phyloP scores from a whole-genome alignment of 306 rosid species.

The Casuarina equisetifolia region DNA sequence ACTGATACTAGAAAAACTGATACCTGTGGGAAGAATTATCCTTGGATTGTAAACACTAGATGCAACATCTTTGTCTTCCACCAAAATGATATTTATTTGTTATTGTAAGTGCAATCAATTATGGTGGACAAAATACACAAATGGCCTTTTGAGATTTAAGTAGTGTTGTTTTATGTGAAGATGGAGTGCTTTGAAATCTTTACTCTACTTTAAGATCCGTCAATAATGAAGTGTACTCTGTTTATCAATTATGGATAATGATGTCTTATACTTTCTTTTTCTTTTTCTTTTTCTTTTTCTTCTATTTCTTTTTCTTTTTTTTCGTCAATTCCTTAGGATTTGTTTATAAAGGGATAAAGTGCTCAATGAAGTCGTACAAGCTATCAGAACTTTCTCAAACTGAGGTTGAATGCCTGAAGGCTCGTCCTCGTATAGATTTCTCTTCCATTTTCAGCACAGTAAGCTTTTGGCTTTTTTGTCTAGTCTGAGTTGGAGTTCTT shows the following conservation, averaged over 20 bases:
- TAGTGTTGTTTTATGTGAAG: not conserved
- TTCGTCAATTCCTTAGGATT: conserved; percentile 23
- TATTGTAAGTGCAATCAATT: not conserved
- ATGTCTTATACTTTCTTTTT: not conserved
- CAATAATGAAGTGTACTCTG: not conserved
- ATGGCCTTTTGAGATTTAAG: not conserved
- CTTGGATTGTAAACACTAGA: not conserved
- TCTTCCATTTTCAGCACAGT: conserved; percentile 79
- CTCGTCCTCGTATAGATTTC: conserved; percentile 93
- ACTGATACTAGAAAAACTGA: no score
- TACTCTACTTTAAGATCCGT: not conserved
- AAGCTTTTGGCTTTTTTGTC: conserved; percentile 11
- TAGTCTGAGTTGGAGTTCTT: not conserved
- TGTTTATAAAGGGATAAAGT: conserved; percentile 37
- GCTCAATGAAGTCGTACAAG: conserved; percentile 72
- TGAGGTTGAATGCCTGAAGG: conserved; percentile 69
- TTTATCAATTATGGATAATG: not conserved
- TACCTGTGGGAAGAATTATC: not conserved
- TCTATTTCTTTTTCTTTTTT: not conserved
- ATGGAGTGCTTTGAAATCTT: not conserved
- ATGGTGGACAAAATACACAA: not conserved
- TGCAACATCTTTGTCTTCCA: not conserved
- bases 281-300: not conserved
- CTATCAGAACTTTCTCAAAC: conserved; percentile 62
- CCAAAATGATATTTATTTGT: not conserved